A percentile compares a stretch with the other conserved stretches of the same genome.
These are phyloP conservation scores for Aphanoascus verrucosus DNA, from an alignment of 2,329 filamentous ascomycete species.

Conservation along the genomic window DNA sequence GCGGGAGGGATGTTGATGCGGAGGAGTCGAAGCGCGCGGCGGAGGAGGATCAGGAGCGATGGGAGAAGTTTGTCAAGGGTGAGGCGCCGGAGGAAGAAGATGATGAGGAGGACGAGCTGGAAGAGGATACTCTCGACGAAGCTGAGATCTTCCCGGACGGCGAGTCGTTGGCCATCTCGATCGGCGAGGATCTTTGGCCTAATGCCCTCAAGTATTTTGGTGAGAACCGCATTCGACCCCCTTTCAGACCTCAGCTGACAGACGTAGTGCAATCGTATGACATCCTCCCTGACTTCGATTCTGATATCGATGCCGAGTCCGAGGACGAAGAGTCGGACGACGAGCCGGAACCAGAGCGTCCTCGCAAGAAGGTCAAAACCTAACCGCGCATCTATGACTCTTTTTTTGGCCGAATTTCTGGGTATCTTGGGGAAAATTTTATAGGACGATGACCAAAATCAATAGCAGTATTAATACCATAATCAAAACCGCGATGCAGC, in stretches of 20 bases:
- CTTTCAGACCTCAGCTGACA: background rate
- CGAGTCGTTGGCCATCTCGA: constrained; percentile 66
- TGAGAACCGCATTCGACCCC: constrained; percentile 39
- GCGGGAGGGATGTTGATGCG: constrained; percentile 56
- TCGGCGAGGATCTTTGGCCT: constrained; percentile 83
- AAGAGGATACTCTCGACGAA: constrained; percentile 56
- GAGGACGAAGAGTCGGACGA: constrained; percentile 44
- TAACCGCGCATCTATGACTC: constrained; percentile 7
- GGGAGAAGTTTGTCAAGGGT: constrained; percentile 40
- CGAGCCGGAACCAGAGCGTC: constrained; percentile 32
- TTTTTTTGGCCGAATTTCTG: constrained; percentile 1
- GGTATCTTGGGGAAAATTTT: constrained; percentile 27
- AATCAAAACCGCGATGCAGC: constrained; percentile 82
- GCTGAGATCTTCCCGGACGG: constrained; percentile 82
- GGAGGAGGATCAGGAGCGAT: constrained; percentile 51
- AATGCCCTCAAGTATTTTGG: constrained; percentile 84
- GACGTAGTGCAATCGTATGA: constrained; percentile 58
- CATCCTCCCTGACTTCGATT: constrained; percentile 46
- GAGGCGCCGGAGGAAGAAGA: constrained; percentile 42
- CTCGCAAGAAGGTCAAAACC: constrained; percentile 21
- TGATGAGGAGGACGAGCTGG: constrained; percentile 44
- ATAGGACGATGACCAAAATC: constrained; percentile 60
- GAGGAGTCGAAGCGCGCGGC: constrained; percentile 58
- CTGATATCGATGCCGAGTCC: constrained; percentile 48
- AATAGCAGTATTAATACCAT: constrained; percentile 78